A percentile compares a stretch with the other conserved stretches of the same genome.
phyloP scores from a whole-genome alignment of 352 stramenopile species.

The Phytophthora aleatoria region DNA sequence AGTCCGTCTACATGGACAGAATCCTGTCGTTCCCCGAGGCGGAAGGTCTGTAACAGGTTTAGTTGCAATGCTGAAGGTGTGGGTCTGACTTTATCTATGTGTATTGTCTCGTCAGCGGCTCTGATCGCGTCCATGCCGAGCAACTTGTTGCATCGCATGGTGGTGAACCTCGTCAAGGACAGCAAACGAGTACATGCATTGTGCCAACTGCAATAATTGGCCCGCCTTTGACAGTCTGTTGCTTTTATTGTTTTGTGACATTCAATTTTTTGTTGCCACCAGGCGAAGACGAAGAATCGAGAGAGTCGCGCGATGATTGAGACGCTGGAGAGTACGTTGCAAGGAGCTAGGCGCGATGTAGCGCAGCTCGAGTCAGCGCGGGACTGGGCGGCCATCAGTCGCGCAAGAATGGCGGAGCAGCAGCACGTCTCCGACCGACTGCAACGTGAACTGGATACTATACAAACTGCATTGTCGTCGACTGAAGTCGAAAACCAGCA shows the following conservation, averaged over 20 bases:
- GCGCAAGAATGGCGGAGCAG: constrained; percentile 38
- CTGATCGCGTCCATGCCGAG: constrained; percentile 70
- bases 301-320: constrained; percentile 39
- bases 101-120: constrained; percentile 32
- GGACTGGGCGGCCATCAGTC: constrained; percentile 35
- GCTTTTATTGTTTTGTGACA: not conserved
- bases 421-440: constrained; percentile 35
- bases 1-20: constrained; percentile 70
- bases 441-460: constrained; percentile 38
- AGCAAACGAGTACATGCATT: constrained; percentile 49
- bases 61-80: not conserved
- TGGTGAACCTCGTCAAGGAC: constrained; percentile 63
- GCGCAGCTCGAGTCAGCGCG: constrained; percentile 44
- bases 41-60: constrained; percentile 45
- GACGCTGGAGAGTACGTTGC: constrained; percentile 36
- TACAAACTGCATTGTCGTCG: constrained; percentile 29
- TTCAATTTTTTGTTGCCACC: not conserved
- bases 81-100: constrained; percentile 1
- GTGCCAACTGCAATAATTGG: no score
- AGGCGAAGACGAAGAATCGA: constrained; percentile 52
- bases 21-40: constrained; percentile 57
- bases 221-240: no score
- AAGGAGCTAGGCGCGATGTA: constrained; percentile 28
- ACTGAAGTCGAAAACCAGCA: constrained; percentile 41
- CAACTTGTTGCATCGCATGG: constrained; percentile 69